Conservation (phyloP, 139 green algal species). For the Chlamydomonas schloesseri region DNA sequence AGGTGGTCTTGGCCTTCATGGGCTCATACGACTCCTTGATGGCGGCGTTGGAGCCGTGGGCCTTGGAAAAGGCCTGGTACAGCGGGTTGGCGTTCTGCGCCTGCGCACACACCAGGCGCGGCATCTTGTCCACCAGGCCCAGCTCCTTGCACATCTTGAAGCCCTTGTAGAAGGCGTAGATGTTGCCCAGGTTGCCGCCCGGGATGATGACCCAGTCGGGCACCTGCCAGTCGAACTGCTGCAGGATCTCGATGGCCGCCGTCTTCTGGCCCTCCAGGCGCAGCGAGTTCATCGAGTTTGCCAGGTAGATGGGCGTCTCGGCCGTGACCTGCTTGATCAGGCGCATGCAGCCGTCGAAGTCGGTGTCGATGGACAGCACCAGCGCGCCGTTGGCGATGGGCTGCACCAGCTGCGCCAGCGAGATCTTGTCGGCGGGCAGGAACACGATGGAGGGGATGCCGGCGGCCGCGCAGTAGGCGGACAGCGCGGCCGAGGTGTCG, state of each 20-base stretch:
- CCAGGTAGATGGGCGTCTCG: conserved; percentile 98
- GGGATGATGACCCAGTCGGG: conserved; percentile 99
- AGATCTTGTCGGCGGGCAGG: conserved; percentile 98
- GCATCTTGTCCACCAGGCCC: conserved; percentile 92
- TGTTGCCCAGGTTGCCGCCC: conserved; percentile 99
- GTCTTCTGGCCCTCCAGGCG: conserved; percentile 99
- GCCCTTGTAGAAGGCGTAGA: conserved; percentile 99
- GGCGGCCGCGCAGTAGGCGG: conserved; percentile 96
- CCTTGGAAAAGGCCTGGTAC: conserved; percentile 92
- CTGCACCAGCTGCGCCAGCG: conserved; percentile 97
- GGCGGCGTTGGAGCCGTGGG: conserved; percentile 44
- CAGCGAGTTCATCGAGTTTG: conserved; percentile 99
- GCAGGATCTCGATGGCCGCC: conserved; percentile 98
- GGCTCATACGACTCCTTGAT: conserved; percentile 81
- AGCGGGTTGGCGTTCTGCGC: conserved; percentile 98
- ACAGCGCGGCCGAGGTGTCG: conserved; percentile 97
- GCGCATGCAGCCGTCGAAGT: conserved; percentile 99
- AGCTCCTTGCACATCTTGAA: conserved; percentile 91
- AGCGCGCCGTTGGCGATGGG: conserved; percentile 99
- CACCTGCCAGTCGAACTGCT: conserved; percentile 99
- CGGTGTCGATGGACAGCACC: conserved; percentile 98
- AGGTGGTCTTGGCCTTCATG: conserved; percentile 95
- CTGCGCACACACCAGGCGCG: conserved; percentile 90
- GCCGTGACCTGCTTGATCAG: conserved; percentile 96
- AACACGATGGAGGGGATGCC: conserved; percentile 99